Conservation (phyloP, 495 filamentous ascomycete genomes). For the Zalerion maritima region DNA sequence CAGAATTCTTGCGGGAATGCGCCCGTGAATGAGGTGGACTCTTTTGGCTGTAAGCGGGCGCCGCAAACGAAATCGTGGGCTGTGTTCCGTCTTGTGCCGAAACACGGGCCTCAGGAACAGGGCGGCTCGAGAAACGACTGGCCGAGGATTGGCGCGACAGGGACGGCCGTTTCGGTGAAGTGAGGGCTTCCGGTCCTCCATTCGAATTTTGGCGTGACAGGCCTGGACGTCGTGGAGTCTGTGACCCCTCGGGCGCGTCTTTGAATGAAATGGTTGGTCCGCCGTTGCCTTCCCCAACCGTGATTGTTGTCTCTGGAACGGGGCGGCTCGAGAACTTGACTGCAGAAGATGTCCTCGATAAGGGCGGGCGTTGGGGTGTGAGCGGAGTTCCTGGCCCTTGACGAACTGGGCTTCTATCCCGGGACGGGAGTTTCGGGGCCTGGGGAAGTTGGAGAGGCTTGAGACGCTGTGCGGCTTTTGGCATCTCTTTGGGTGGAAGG, state of each 20-base stretch:
- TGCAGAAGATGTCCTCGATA: slow-evolving; percentile 31
- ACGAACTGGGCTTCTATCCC: slow-evolving; percentile 6
- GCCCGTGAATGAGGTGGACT: slow-evolving; percentile 7
- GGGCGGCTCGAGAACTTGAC: slow-evolving; percentile 48
- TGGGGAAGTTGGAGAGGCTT: slow-evolving; percentile 1
- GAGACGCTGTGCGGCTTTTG: background rate
- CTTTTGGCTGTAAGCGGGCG: slow-evolving; percentile 8
- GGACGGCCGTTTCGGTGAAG: slow-evolving; percentile 23
- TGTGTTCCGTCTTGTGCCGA: slow-evolving; percentile 38
- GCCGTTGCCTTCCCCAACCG: slow-evolving; percentile 39
- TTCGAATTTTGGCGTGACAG: no score
- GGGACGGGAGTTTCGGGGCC: background rate
- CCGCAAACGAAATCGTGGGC: slow-evolving; percentile 60
- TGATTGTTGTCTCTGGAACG: slow-evolving; percentile 44
- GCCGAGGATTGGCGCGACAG: slow-evolving; percentile 25
- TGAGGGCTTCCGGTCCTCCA: no score
- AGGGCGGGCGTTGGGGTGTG: slow-evolving; percentile 25
- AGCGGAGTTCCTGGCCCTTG: slow-evolving; percentile 6
- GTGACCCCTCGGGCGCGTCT: no score
- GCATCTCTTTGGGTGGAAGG: slow-evolving; percentile 1
- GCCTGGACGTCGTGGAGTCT: no score
- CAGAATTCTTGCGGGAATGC: slow-evolving; percentile 17
- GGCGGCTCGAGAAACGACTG: slow-evolving; percentile 43
- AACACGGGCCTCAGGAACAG: slow-evolving; percentile 45
- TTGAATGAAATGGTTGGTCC: slow-evolving; percentile 58